phyloP scores from a whole-genome alignment of 2,329 filamentous ascomycete species.

The Aspergillus japonicus region DNA sequence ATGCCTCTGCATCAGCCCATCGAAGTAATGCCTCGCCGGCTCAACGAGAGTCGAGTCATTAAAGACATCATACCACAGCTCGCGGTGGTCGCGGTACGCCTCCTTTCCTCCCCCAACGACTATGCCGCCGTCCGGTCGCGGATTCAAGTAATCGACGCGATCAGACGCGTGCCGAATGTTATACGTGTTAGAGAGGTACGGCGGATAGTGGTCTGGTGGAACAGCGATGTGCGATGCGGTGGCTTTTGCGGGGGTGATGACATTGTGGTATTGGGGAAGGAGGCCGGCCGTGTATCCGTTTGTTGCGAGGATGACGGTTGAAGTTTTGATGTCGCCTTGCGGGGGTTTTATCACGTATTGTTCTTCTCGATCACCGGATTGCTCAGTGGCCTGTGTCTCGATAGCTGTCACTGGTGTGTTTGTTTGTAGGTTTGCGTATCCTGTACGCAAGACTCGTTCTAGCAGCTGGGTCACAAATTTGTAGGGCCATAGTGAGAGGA shows the following conservation, averaged over 20 bases:
- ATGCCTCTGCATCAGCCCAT: conserved; percentile 37
- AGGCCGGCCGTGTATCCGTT: conserved; percentile 81
- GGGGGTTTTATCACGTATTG: conserved; percentile 56
- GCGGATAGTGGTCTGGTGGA: conserved; percentile 17
- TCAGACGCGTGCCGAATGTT: conserved; percentile 55
- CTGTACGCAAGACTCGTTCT: conserved; percentile 51
- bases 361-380: conserved; percentile 33
- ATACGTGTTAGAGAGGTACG: conserved; percentile 50
- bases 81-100: conserved; percentile 38
- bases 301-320: conserved; percentile 74
- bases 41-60: conserved; percentile 52
- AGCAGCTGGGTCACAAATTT: conserved; percentile 71
- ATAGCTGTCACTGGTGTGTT: conserved; percentile 46
- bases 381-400: background rate
- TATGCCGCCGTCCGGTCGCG: conserved; percentile 53
- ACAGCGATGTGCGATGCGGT: conserved; percentile 35
- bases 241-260: conserved; percentile 75
- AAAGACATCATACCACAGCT: conserved; percentile 47
- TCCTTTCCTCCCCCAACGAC: conserved; percentile 60
- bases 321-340: conserved; percentile 63
- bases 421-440: conserved; percentile 53
- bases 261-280: conserved; percentile 64
- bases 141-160: conserved; percentile 56
- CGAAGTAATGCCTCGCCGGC: conserved; percentile 41
- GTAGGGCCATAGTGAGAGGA: conserved; percentile 59